These are phyloP conservation scores for Xylaria sp. DNA, from an alignment of 2,329 filamentous ascomycete genomes.

Conservation along the genomic window DNA sequence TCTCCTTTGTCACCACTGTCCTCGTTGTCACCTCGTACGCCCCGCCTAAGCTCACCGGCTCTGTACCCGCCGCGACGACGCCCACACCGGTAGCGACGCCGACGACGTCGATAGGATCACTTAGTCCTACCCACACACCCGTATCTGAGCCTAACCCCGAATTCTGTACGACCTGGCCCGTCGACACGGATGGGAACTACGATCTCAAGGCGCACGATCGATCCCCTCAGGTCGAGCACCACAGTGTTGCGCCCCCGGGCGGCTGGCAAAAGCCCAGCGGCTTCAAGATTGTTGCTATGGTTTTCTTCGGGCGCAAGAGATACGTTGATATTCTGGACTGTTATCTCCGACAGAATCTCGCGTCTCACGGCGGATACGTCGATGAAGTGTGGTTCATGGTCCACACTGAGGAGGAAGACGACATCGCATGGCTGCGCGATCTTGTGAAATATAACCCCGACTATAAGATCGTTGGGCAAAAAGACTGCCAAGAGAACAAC, in stretches of 20 bases:
- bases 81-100: neutral
- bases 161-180: slow-evolving; percentile 49
- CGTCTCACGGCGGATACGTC: slow-evolving; percentile 57
- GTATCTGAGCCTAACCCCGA: slow-evolving; percentile 27
- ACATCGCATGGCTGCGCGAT: slow-evolving; percentile 55
- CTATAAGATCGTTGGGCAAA: slow-evolving; percentile 52
- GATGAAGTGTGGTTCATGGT: slow-evolving; percentile 59
- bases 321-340: slow-evolving; percentile 60
- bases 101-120: neutral
- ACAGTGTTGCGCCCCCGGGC: slow-evolving; percentile 45
- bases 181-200: slow-evolving; percentile 42
- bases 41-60: slow-evolving; percentile 29
- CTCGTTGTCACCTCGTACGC: slow-evolving; percentile 46
- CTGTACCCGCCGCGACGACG: slow-evolving; percentile 6
- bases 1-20: slow-evolving; percentile 42
- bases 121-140: slow-evolving; percentile 7
- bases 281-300: slow-evolving; percentile 57
- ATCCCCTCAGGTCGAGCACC: slow-evolving; percentile 33
- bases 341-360: slow-evolving; percentile 58
- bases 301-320: slow-evolving; percentile 59
- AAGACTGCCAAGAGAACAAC: slow-evolving; percentile 49
- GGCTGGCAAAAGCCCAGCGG: slow-evolving; percentile 48
- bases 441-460: slow-evolving; percentile 52
- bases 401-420: slow-evolving; percentile 54
- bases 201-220: slow-evolving; percentile 34